Evolutionary conservation across 768 basidiomycete species (phyloP).

Genomic region (Aureoboletus auriporus): DNA sequence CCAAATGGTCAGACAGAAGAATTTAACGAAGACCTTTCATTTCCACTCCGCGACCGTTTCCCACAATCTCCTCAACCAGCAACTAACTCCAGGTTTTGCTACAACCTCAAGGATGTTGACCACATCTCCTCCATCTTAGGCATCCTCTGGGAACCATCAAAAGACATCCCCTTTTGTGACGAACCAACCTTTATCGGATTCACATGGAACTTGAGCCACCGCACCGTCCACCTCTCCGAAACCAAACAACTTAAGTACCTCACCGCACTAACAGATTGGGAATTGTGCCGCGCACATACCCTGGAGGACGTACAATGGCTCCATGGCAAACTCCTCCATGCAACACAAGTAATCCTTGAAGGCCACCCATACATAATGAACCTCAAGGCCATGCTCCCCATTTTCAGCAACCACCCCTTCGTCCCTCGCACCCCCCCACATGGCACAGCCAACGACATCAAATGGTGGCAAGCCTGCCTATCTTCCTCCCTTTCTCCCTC

Average conservation of each 20-base stretch:
- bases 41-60: too few species aligned
- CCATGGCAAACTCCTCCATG: not conserved
- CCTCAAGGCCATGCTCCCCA: not conserved
- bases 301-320: not conserved
- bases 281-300: too few species aligned
- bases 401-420: not conserved
- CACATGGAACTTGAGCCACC: not conserved
- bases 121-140: fast-evolving
- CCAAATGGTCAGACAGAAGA: too few species aligned
- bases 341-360: not conserved
- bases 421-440: not conserved
- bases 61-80: too few species aligned
- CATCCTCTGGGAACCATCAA: not conserved
- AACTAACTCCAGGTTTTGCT: too few species aligned
- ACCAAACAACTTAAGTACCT: not conserved
- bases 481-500: too few species aligned
- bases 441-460: not conserved
- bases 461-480: not conserved
- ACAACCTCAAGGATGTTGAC: not conserved
- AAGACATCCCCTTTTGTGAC: not conserved
- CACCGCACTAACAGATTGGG: not conserved
- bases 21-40: too few species aligned
- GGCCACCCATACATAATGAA: not conserved
- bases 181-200: constrained; percentile 28
- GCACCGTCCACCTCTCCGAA: not conserved